Base-by-base conservation (phyloP, 805 yeast species). In the Metschnikowia kunwiensis region DNA sequence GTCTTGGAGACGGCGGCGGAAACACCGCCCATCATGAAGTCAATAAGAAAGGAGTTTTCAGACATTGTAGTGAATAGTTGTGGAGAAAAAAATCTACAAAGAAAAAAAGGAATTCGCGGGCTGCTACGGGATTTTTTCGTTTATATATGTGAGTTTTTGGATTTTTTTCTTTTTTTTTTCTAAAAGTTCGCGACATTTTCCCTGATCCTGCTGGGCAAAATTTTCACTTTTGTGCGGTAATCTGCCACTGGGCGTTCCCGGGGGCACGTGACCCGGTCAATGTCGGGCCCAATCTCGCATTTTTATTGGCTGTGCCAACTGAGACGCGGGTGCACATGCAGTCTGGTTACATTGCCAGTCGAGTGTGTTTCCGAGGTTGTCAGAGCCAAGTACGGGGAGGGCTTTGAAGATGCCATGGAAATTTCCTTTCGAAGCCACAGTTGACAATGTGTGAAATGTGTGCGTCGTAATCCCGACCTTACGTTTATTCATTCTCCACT, bases 1-100 rank as follows among this genome's bases (percentile, higher is more conserved):
- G 96, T 88, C 82, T 88, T 88, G 57, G 96, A 84, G 74, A 88
- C 89, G 63, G 96, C 96, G 75, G 96, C 96, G 75, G 96, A 87
- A 57, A 88, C 94, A 87, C 96, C 96, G 74, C 96, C 96, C 96
- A 89, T 87, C 73, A 86, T 61, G 79, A 86, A 86, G 51, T 65
- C 67, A 51, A 62, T 49, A 40, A 64, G 39, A 58, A 64, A 64
- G 41, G 57, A 48, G 51, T 43, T 52, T 43, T 58, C 62, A 37
- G 49, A 35, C 50, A 42, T 44, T 41, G 31, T 40, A 44, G 40
- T 36, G 43, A 36, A 37, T 31, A 33, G 38, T 30, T 42, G 32
- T 32, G 38, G 33, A 34, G 44, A 45, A 29, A 36, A 38, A 32
- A 39, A 42, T 43, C 50, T 47, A 36, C 41, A 27, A 30, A 26